Conservation (phyloP, 225 moss, liverwort and hornwort species). For the Takakia lepidozioides region DNA sequence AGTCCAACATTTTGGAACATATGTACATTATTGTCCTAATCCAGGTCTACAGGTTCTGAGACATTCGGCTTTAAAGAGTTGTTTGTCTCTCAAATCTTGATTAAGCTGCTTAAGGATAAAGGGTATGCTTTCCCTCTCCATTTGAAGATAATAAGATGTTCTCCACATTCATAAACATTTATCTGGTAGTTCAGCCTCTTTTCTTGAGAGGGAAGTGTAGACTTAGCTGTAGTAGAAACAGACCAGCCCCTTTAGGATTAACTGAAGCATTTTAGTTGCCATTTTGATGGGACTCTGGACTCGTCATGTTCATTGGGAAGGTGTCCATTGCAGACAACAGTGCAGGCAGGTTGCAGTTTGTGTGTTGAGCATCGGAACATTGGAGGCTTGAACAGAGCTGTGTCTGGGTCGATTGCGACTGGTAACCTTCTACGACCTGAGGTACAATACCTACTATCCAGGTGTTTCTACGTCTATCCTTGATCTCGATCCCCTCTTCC, state of each 20-base stretch:
- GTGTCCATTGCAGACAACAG: constrained; percentile 36
- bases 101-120: no score
- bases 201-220: background rate
- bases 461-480: background rate
- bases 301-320: background rate
- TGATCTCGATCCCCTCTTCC: background rate
- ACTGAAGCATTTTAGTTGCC: background rate
- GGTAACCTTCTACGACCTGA: constrained; percentile 40
- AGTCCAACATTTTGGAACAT: no score
- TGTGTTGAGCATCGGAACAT: constrained; percentile 44
- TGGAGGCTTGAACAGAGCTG: constrained; percentile 36
- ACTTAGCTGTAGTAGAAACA: background rate
- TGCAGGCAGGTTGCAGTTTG: constrained; percentile 52
- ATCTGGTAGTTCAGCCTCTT: background rate
- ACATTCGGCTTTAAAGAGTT: no score
- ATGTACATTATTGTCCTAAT: no score
- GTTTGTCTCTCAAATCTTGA: no score
- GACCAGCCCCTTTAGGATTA: background rate
- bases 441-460: constrained; percentile 14
- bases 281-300: no score
- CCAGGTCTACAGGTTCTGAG: no score
- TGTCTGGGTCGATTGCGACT: constrained; percentile 33
- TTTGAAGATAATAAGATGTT: background rate
- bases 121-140: no score
- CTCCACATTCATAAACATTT: background rate